These are phyloP conservation scores for Micractinium conductrix DNA, from an alignment of 139 green algal genomes.

Conservation along the genomic window DNA sequence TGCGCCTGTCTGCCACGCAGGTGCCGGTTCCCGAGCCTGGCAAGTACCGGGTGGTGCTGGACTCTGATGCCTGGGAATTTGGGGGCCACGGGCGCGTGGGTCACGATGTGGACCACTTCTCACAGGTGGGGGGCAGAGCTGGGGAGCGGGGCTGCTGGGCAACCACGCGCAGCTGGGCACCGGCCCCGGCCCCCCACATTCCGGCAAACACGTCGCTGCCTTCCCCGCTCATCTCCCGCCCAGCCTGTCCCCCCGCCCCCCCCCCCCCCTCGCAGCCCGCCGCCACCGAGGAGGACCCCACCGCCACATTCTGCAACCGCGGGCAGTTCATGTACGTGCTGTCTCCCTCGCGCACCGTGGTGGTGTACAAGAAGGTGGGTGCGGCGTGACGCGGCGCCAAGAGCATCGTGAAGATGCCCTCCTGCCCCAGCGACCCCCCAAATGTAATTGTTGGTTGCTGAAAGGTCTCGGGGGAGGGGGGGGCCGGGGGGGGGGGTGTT, in stretches of 20 bases:
- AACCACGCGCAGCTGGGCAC: too few species aligned
- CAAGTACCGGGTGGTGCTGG: slow-evolving; percentile 89
- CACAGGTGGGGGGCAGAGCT: slow-evolving; percentile 4
- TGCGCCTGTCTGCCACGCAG: not conserved
- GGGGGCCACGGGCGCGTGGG: slow-evolving; percentile 82
- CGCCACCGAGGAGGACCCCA: slow-evolving; percentile 20
- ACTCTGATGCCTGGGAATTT: slow-evolving; percentile 86
- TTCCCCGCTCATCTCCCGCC: too few species aligned
- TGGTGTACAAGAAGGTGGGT: slow-evolving; percentile 63
- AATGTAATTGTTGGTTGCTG: too few species aligned
- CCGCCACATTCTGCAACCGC: slow-evolving; percentile 60
- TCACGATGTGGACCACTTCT: slow-evolving; percentile 83
- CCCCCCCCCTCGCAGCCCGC: slow-evolving; percentile 5
- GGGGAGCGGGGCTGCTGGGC: not conserved
- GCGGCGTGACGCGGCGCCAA: not conserved
- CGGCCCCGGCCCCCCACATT: too few species aligned
- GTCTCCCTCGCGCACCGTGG: slow-evolving; percentile 63
- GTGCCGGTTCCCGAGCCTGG: slow-evolving; percentile 73
- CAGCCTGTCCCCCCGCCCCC: not conserved
- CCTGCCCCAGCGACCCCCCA: not conserved
- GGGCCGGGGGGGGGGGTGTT: too few species aligned
- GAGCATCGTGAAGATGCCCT: not conserved
- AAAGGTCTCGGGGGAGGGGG: too few species aligned
- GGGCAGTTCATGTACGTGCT: slow-evolving; percentile 65
- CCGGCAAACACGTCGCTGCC: too few species aligned